These are phyloP conservation scores for Acer yangbiense DNA, from an alignment of 345 rosid genomes.

Conservation along the genomic window DNA sequence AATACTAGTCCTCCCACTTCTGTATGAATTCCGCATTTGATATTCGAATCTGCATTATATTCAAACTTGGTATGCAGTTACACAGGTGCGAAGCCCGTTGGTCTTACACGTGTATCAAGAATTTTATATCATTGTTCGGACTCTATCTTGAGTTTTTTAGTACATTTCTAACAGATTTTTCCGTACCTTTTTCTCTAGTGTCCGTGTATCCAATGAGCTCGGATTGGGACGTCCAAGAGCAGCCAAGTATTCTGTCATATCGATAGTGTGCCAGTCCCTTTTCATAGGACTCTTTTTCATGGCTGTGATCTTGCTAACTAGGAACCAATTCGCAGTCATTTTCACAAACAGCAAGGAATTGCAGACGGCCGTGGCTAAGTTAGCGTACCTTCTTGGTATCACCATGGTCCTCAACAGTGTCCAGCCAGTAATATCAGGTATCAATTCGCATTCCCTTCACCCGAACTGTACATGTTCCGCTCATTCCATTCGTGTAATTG, in stretches of 20 bases:
- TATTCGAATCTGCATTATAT: no score
- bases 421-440: slow-evolving; percentile 87
- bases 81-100: no score
- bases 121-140: no score
- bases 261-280: slow-evolving; percentile 55
- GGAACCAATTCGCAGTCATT: slow-evolving; percentile 55
- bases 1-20: no score
- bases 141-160: no score
- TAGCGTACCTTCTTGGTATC: slow-evolving; percentile 67
- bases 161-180: not conserved
- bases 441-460: not conserved
- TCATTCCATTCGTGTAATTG: not conserved
- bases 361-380: slow-evolving; percentile 53
- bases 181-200: slow-evolving; percentile 37
- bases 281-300: slow-evolving; percentile 63
- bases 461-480: not conserved
- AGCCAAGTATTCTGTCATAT: slow-evolving; percentile 74
- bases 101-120: no score
- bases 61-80: no score
- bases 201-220: slow-evolving; percentile 81
- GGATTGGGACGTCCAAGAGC: slow-evolving; percentile 71
- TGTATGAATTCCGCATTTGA: no score
- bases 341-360: slow-evolving; percentile 61
- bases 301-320: slow-evolving; percentile 53
- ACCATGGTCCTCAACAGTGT: slow-evolving; percentile 88